Base-by-base conservation (phyloP, 257 asterid genomes). In the Petrea volubilis region DNA sequence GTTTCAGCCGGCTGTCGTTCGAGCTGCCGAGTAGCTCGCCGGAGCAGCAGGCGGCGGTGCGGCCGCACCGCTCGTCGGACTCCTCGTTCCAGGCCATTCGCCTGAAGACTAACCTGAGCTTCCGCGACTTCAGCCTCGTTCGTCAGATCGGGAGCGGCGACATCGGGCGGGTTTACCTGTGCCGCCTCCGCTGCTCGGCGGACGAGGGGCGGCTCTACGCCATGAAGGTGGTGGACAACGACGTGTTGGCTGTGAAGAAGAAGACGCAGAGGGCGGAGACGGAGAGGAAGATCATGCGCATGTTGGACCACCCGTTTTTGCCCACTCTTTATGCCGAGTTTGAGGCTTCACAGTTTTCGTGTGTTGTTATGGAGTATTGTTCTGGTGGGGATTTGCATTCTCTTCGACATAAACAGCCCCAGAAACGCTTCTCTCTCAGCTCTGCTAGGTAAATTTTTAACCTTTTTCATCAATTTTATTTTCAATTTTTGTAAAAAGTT, bases 81-180 rank as follows among this genome's bases (percentile, higher is more conserved):
- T 82, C 92, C 0, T 78, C 88, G 14, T 83, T 86, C 68, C 91
- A 75, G 25, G 87, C 85, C 3, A 77, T 84, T 2, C 71, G 78
- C 52, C 5, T 78, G 80, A 70, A 73, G 1, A 70, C 60, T 13
- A 79, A 78, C 72, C 76, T 86, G 15, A 79, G 75, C 34, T 83
- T 88, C 74, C 77, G 93, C 20, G 94, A 92, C 67, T 90, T 89
- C 74, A 85, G 84, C 80, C 61, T 92, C 5, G 90, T 88, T 63
- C 82, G 89, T 6, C 96, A 90, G 80, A 89, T 90, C 82, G 98
- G 98, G 4, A 82, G 96, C 76, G 98, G 98, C 28, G 98, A 92
- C 57, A 92, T 92, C 43, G 96, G 96, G 0, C 74, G 86, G 24
- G 98, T 92, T 2, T 92, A 86, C 52, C 86, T 88, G 18, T 90